Base-by-base conservation (phyloP, 2,329 filamentous ascomycete species). In the Cephalotrichum gorgonifer region DNA sequence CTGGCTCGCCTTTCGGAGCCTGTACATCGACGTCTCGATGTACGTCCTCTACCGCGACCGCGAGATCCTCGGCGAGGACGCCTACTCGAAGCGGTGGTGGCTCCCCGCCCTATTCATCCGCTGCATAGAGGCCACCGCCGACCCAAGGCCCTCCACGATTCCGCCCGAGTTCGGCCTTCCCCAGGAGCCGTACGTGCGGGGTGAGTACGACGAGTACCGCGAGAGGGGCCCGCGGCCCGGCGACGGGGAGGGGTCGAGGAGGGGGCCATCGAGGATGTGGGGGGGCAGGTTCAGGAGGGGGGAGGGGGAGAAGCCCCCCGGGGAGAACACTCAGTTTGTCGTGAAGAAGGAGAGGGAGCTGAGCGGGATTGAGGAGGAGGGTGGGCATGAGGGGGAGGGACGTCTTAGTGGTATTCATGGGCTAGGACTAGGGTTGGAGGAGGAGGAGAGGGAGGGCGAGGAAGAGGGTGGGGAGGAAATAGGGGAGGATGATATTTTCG, bases 21-120 rank as follows among this genome's bases (percentile, higher is more conserved):
- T 48, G 26, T 48, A 48, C 30, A n/a, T 48, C 46, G 46, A 48
- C 17, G 6, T 48, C 7, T 30, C 35, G 14, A 3, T 25, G 38
- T 48, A 42, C 46, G 23, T 48, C 26, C 26, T 48, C 26, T 33
- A 48, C 46, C 46, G 45, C 31, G 33, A 47, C 31, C 30, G 14
- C 5, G 17, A 33, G 7, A n/a, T 25, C 28, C 28, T 46, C 9
- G 22, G 27, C 20, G 44, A 30, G 9, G 25, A 30, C n/a, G n/a
- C n/a, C 6, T 30, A 47, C 35, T 7, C 4, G 6, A 30, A 14
- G 6, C 46, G 27, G 7, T 33, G 38, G 38, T 8, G n/a, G 12
- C 46, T 48, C 17, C 38, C 46, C 11, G 20, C 9, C 6, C 12
- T 22, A 8, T 48, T 48, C 27, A 42, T 48, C 23, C 46, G 26